These are phyloP conservation scores for Penicillium corylophilum DNA, from an alignment of 2,329 filamentous ascomycete species.

Conservation along the genomic window DNA sequence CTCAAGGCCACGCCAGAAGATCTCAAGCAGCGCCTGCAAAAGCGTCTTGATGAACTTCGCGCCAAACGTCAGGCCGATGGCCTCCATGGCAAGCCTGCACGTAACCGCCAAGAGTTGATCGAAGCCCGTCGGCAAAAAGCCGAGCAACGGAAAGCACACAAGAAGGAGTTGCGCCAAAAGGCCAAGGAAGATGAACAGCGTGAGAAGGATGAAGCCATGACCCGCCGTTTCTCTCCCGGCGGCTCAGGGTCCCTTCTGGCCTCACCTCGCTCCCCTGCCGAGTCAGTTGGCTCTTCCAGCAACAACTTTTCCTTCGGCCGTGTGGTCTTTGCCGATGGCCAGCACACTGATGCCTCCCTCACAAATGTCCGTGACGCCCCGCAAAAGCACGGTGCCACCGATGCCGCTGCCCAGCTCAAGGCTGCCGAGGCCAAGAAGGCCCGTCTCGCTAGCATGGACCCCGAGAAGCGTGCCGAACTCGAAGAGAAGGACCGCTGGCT, in stretches of 20 bases:
- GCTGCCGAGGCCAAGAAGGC: conserved; percentile 84
- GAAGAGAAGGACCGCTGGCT: conserved; percentile 94
- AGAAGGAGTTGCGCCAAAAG: conserved; percentile 76
- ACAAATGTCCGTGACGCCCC: conserved; percentile 62
- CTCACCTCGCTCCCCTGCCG: conserved; percentile 53
- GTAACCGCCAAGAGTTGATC: conserved; percentile 86
- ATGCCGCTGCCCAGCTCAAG: conserved; percentile 81
- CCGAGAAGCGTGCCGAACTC: conserved; percentile 78
- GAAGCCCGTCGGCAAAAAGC: conserved; percentile 86
- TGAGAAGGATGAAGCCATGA: conserved; percentile 57
- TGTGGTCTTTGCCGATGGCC: conserved; percentile 85
- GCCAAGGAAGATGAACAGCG: conserved; percentile 77
- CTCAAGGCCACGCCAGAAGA: conserved; percentile 69
- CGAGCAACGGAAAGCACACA: conserved; percentile 79
- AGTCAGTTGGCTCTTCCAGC: conserved; percentile 40
- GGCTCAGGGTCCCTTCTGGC: conserved; percentile 59
- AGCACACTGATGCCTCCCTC: conserved; percentile 71
- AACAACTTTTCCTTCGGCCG: conserved; percentile 86
- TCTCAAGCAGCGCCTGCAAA: conserved; percentile 74
- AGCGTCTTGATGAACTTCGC: conserved; percentile 80
- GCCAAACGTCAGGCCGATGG: conserved; percentile 85
- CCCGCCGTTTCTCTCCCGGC: conserved; percentile 55
- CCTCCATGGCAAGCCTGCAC: conserved; percentile 74
- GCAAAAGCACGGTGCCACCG: conserved; percentile 79
- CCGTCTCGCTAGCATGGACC: conserved; percentile 71